phyloP scores from a whole-genome alignment of 768 basidiomycete species.

The Leccinum pellstonianum region DNA sequence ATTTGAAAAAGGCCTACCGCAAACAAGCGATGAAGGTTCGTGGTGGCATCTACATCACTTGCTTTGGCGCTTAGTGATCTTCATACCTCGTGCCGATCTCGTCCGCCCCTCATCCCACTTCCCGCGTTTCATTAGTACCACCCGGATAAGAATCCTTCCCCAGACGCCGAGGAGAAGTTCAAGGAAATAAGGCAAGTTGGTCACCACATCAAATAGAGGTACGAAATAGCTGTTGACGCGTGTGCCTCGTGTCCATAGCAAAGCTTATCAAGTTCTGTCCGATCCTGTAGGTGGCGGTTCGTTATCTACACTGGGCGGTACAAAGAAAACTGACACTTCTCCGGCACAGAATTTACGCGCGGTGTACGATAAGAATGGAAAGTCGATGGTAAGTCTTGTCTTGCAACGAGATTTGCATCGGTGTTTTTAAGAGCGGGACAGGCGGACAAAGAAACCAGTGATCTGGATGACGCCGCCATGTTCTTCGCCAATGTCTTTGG shows the following conservation, averaged over 20 bases:
- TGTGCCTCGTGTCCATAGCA: conserved; percentile 45
- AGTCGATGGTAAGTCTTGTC: conserved; percentile 62
- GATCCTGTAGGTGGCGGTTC: conserved; percentile 58
- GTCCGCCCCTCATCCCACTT: background rate
- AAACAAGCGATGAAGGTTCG: conserved; percentile 90
- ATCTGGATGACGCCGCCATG: conserved; percentile 88
- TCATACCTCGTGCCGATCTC: background rate
- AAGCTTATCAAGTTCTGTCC: conserved; percentile 92
- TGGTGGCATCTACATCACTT: conserved; percentile 5
- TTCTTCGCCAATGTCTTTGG: conserved; percentile 97
- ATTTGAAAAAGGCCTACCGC: conserved; percentile 92
- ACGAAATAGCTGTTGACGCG: conserved; percentile 17
- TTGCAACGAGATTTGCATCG: conserved; percentile 9
- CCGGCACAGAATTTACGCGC: conserved; percentile 68
- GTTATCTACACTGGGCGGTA: conserved; percentile 9
- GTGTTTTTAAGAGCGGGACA: conserved; percentile 23
- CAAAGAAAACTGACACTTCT: conserved; percentile 8
- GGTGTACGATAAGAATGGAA: conserved; percentile 95
- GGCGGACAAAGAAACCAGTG: conserved; percentile 78
- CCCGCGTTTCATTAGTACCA: conserved; percentile 63
- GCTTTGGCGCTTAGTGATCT: background rate
- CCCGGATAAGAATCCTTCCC: conserved; percentile 91
- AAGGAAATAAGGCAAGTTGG: conserved; percentile 82
- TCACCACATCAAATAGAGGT: conserved; percentile 12
- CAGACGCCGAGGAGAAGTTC: conserved; percentile 95